phyloP scores from a whole-genome alignment of 768 basidiomycete genomes.

The Sarcodon sp. region DNA sequence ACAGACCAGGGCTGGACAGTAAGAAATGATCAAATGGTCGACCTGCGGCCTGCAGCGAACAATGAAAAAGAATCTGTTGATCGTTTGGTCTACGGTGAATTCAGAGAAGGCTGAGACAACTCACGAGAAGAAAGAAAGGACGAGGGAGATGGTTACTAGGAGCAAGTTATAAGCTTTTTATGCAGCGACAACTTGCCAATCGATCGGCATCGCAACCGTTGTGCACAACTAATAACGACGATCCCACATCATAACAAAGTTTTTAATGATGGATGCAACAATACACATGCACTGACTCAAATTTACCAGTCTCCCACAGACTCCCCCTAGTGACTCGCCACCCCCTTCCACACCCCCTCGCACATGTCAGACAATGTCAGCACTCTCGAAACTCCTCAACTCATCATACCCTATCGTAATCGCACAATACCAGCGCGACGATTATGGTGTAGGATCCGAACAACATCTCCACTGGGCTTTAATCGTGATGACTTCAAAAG shows the following conservation, averaged over 20 bases:
- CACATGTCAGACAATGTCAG: too few relatives aligned
- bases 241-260: too few relatives aligned
- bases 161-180: not conserved
- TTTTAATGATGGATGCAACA: too few relatives aligned
- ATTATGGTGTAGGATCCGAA: constrained; percentile 7
- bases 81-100: constrained; percentile 1
- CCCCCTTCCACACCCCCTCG: too few relatives aligned
- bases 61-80: constrained; percentile 7
- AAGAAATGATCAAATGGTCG: constrained; percentile 16
- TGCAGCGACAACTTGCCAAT: not conserved
- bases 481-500: constrained; percentile 7
- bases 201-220: not conserved
- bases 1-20: constrained; percentile 5
- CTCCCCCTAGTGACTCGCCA: too few relatives aligned
- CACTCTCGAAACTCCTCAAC: too few relatives aligned
- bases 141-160: constrained; percentile 1
- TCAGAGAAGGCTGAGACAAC: constrained; percentile 8
- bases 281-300: too few relatives aligned
- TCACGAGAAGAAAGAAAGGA: constrained; percentile 11
- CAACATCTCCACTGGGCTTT: constrained; percentile 10
- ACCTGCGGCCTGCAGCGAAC: constrained; percentile 20
- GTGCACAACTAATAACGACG: too few relatives aligned
- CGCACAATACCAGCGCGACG: constrained; percentile 9
- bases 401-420: constrained; percentile 7
- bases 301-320: too few relatives aligned